These are phyloP conservation scores for Fistulinella cinereoalba DNA, from an alignment of 1,284 basidiomycete species.

Conservation along the genomic window DNA sequence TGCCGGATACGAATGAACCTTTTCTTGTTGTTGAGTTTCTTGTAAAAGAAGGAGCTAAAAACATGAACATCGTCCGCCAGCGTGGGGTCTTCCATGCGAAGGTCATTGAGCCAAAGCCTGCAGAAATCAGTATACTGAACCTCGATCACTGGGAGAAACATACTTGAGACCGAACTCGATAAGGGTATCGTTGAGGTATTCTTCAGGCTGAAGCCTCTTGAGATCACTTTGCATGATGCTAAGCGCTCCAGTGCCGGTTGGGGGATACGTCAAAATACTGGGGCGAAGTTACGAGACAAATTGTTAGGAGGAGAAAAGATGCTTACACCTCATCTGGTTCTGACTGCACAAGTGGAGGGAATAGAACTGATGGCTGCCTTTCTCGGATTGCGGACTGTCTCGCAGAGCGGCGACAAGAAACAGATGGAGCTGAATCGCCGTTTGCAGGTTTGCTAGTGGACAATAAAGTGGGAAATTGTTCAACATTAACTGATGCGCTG, in stretches of 20 bases:
- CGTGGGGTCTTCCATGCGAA: constrained; percentile 53
- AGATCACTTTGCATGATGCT: constrained; percentile 79
- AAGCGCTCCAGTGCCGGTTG: constrained; percentile 65
- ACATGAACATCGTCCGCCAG: constrained; percentile 79
- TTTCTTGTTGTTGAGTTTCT: constrained; percentile 79
- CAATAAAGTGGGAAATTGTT: constrained; percentile 2
- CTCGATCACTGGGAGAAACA: constrained; percentile 26
- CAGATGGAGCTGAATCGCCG: constrained; percentile 4
- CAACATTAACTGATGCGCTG: constrained; percentile 2
- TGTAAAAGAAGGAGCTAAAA: constrained; percentile 98
- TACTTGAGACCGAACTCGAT: constrained; percentile 95
- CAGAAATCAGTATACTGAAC: constrained; percentile 1
- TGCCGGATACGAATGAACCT: constrained; percentile 44
- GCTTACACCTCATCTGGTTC: constrained; percentile 68
- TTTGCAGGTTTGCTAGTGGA: constrained; percentile 13
- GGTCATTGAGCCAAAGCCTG: constrained; percentile 66
- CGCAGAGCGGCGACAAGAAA: constrained; percentile 32
- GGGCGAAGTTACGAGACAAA: background rate
- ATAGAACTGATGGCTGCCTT: constrained; percentile 12
- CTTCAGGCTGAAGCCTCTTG: constrained; percentile 66
- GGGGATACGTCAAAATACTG: constrained; percentile 78
- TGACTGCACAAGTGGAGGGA: constrained; percentile 37
- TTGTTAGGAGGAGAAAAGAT: background rate
- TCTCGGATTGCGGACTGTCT: constrained; percentile 23
- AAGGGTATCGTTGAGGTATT: constrained; percentile 93